Conservation (phyloP, 2,329 filamentous ascomycete genomes). For the Cephalotrichum gorgonifer region DNA sequence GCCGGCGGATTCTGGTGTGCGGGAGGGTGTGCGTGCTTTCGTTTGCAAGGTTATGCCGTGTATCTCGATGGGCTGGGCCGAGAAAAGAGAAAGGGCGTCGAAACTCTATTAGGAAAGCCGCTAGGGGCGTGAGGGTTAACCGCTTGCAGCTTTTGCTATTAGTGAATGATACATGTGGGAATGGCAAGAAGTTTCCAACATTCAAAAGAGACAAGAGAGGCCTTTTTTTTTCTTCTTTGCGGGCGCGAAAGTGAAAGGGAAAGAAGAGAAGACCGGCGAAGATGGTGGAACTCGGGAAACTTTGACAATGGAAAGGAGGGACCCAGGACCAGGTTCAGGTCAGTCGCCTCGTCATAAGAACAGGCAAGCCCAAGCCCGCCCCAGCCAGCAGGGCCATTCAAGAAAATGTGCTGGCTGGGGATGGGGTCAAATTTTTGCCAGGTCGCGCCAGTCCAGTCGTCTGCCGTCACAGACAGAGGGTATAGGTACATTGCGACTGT, state of each 20-base stretch:
- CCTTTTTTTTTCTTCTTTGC: no score
- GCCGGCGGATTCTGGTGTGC: slow-evolving; percentile 1
- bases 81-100: not conserved
- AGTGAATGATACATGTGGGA: not conserved
- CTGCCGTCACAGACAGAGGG: not conserved
- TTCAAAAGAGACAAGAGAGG: not conserved
- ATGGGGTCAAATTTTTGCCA: slow-evolving; percentile 2
- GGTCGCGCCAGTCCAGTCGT: slow-evolving; percentile 2
- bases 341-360: slow-evolving; percentile 1
- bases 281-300: slow-evolving; percentile 1
- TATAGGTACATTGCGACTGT: not conserved
- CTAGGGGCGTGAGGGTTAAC: not conserved
- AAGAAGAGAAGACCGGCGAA: slow-evolving; percentile 2
- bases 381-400: not conserved
- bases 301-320: not conserved
- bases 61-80: not conserved
- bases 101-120: not conserved
- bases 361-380: not conserved
- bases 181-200: not conserved
- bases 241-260: not conserved
- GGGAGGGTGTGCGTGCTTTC: not conserved
- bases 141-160: not conserved
- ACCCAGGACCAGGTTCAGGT: no score
- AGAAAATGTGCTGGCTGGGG: slow-evolving; percentile 4
- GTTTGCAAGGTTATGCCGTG: slow-evolving; percentile 5